phyloP scores from a whole-genome alignment of 75 land plant species.

The Azolla pinnata region DNA sequence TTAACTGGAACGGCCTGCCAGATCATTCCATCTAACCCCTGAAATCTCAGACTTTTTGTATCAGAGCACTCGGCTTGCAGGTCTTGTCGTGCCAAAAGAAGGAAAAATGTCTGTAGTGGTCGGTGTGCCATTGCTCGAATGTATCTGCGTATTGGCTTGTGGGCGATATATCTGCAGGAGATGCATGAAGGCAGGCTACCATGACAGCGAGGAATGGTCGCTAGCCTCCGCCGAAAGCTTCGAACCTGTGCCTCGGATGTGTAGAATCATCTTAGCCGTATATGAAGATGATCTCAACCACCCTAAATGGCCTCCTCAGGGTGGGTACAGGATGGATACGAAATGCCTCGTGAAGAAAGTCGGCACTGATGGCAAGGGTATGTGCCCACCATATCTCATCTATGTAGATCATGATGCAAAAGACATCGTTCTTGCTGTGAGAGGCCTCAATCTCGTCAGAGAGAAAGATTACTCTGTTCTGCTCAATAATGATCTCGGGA shows the following conservation, averaged over 20 bases:
- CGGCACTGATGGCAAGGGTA: constrained; percentile 41
- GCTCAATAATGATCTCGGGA: constrained; percentile 56
- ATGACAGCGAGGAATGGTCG: constrained; percentile 55
- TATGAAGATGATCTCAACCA: constrained; percentile 54
- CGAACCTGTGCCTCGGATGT: constrained; percentile 46
- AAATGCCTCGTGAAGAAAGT: constrained; percentile 40
- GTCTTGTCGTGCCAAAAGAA: no score
- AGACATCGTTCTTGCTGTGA: constrained; percentile 67
- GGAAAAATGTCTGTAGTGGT: not conserved
- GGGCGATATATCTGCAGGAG: constrained; percentile 54
- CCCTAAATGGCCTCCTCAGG: constrained; percentile 40
- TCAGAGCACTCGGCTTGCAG: no score
- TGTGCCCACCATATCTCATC: constrained; percentile 70
- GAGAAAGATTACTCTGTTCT: constrained; percentile 66
- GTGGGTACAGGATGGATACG: constrained; percentile 44
- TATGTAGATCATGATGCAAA: constrained; percentile 46
- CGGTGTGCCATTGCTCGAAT: constrained; percentile 24
- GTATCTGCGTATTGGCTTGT: constrained; percentile 35
- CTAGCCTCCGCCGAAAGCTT: constrained; percentile 42
- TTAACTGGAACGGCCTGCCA: no score
- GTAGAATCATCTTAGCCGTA: constrained; percentile 49
- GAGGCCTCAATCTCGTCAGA: constrained; percentile 67
- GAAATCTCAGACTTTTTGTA: no score
- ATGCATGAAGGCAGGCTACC: constrained; percentile 36
- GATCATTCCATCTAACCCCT: no score